Conservation (phyloP, 371 early-diverging fungal species). For the Mucor lusitanicus region DNA sequence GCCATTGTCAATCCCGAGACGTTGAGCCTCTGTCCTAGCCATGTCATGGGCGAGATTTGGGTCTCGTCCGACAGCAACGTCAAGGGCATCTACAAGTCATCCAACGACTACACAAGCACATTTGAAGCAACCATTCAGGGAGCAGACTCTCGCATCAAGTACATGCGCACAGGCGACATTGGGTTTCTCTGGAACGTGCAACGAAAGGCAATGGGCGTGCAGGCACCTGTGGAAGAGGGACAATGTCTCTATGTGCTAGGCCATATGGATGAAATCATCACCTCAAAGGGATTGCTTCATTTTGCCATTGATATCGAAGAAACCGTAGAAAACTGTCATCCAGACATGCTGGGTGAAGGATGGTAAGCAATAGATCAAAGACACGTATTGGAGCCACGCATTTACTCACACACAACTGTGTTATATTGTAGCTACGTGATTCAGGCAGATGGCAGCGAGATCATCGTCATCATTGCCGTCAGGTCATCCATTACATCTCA, state of each 20-base stretch:
- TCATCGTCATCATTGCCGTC: conserved; percentile 48
- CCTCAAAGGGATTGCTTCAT: conserved; percentile 65
- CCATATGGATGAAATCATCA: conserved; percentile 64
- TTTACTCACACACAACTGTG: not conserved
- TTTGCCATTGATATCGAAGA: conserved; percentile 75
- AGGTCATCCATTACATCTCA: conserved; percentile 34
- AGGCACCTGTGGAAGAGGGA: conserved; percentile 55
- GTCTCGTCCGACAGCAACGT: conserved; percentile 71
- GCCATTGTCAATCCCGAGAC: conserved; percentile 81
- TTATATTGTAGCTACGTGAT: conserved; percentile 35
- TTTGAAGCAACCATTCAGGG: conserved; percentile 57
- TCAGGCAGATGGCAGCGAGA: conserved; percentile 41
- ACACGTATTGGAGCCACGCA: not conserved
- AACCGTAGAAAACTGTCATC: conserved; percentile 63
- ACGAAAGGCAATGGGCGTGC: conserved; percentile 19
- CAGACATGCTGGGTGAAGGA: conserved; percentile 52
- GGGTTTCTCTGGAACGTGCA: conserved; percentile 74
- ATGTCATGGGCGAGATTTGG: conserved; percentile 86
- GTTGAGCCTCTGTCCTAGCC: conserved; percentile 56
- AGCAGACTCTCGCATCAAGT: conserved; percentile 58
- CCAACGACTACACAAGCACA: conserved; percentile 10
- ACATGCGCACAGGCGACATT: conserved; percentile 79
- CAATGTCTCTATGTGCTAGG: conserved; percentile 78
- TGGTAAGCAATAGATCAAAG: conserved; percentile 41
- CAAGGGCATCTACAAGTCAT: conserved; percentile 35